Conservation (phyloP, 768 basidiomycete species). For the Grammothele lineata region DNA sequence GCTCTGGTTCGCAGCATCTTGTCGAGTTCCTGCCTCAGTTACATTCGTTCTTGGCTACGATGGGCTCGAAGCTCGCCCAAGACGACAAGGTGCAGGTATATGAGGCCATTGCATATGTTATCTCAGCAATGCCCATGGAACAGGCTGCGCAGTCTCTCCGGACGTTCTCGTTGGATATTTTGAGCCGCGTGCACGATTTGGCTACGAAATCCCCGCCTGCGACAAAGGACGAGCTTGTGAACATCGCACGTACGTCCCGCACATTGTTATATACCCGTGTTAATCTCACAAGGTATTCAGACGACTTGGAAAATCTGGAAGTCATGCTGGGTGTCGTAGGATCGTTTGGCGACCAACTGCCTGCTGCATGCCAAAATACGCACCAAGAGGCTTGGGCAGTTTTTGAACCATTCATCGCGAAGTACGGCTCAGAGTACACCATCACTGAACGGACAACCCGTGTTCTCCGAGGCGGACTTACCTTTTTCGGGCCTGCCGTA, state of each 20-base stretch:
- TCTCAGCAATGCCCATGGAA: conserved; percentile 89
- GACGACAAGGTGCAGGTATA: conserved; percentile 91
- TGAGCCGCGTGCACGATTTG: conserved; percentile 68
- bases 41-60: conserved; percentile 80
- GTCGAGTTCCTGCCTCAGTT: conserved; percentile 89
- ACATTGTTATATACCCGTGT: background rate
- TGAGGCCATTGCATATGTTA: conserved; percentile 93
- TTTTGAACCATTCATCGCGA: conserved; percentile 74
- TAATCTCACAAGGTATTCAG: conserved; percentile 33
- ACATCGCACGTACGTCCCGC: conserved; percentile 61
- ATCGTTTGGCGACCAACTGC: conserved; percentile 79
- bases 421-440: conserved; percentile 71
- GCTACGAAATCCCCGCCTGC: conserved; percentile 48
- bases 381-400: conserved; percentile 79
- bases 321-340: conserved; percentile 84
- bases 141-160: conserved; percentile 83
- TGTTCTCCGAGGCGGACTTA: conserved; percentile 78
- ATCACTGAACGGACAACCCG: conserved; percentile 82
- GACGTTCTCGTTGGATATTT: conserved; percentile 81
- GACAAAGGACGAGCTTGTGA: conserved; percentile 68
- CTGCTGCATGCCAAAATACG: conserved; percentile 71
- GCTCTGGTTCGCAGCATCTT: conserved; percentile 56
- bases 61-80: conserved; percentile 74
- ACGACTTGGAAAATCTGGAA: conserved; percentile 88
- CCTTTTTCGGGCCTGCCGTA: conserved; percentile 69